Conservation (phyloP, 2,329 filamentous ascomycete species). For the Microcyclosporella mali region DNA sequence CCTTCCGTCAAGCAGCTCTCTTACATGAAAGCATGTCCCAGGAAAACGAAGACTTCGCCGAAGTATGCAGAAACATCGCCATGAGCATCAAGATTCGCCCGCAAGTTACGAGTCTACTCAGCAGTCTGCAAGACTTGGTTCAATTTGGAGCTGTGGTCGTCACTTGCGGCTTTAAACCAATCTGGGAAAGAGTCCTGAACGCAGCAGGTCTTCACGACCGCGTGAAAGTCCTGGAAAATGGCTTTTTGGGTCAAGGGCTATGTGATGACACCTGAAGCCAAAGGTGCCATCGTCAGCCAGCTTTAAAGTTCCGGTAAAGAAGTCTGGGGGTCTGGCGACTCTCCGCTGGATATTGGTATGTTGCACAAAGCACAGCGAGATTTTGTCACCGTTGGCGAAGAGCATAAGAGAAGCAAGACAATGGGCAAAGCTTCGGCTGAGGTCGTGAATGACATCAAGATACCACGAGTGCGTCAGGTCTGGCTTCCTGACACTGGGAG, state of each 20-base stretch:
- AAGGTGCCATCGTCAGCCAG: slow-evolving; percentile 42
- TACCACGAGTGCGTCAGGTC: slow-evolving; percentile 42
- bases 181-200: slow-evolving; percentile 53
- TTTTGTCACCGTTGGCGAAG: slow-evolving; percentile 50
- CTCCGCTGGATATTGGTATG: slow-evolving; percentile 54
- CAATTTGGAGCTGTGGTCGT: slow-evolving; percentile 45
- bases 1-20: slow-evolving; percentile 51
- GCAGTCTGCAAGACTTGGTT: slow-evolving; percentile 10
- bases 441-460: slow-evolving; percentile 35
- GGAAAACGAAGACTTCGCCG: slow-evolving; percentile 38
- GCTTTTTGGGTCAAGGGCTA: slow-evolving; percentile 30
- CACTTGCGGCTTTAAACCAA: slow-evolving; percentile 47
- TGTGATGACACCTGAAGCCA: slow-evolving; percentile 48
- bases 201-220: slow-evolving; percentile 35
- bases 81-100: slow-evolving; percentile 38
- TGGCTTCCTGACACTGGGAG: slow-evolving; percentile 38
- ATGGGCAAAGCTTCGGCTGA: slow-evolving; percentile 46
- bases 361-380: slow-evolving; percentile 47
- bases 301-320: slow-evolving; percentile 35
- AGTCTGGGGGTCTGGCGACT: slow-evolving; percentile 57
- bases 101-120: slow-evolving; percentile 45
- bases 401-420: slow-evolving; percentile 42
- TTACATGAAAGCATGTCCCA: slow-evolving; percentile 45
- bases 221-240: slow-evolving; percentile 50
- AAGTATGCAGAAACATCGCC: slow-evolving; percentile 43